Conservation (phyloP, 2,329 filamentous ascomycete species). For the Periconia digitata region DNA sequence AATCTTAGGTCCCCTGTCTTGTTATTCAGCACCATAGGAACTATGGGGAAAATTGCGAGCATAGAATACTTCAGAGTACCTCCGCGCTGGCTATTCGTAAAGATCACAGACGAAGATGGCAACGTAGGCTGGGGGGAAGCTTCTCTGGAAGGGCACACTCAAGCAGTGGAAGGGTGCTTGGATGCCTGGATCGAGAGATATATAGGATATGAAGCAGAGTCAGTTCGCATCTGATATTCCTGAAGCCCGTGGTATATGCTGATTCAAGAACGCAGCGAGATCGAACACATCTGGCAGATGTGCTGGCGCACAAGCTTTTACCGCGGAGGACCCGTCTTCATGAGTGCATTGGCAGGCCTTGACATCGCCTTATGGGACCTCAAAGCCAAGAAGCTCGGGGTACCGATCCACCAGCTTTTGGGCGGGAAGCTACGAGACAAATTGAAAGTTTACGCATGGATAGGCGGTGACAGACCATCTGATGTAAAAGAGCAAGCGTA, state of each 20-base stretch:
- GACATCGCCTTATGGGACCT: conserved; percentile 82
- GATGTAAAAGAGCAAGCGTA: conserved; percentile 67
- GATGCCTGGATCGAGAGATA: conserved; percentile 66
- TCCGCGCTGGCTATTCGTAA: conserved; percentile 77
- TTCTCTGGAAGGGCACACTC: conserved; percentile 71
- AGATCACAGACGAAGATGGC: conserved; percentile 68
- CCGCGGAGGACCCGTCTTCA: conserved; percentile 75
- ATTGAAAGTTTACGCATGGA: conserved; percentile 75
- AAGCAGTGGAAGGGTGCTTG: conserved; percentile 73
- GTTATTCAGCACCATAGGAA: background rate
- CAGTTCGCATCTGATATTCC: conserved; percentile 14
- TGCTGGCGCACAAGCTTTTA: conserved; percentile 73
- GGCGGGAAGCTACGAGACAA: conserved; percentile 73
- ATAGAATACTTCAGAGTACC: conserved; percentile 76
- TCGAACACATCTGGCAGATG: conserved; percentile 79
- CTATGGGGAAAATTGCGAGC: conserved; percentile 64
- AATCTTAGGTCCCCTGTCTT: no score
- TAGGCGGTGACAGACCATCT: conserved; percentile 70
- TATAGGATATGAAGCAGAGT: conserved; percentile 71
- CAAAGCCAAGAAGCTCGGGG: conserved; percentile 64
- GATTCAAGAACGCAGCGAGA: no score
- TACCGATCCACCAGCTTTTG: conserved; percentile 72
- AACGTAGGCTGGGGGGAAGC: conserved; percentile 73
- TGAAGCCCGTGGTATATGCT: no score
- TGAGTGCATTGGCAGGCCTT: conserved; percentile 75